Evolutionary conservation across 225 moss, liverwort and hornwort species (phyloP), one percentile per base, ranked within the genome.

Genomic region (Marchantia polymorpha): DNA sequence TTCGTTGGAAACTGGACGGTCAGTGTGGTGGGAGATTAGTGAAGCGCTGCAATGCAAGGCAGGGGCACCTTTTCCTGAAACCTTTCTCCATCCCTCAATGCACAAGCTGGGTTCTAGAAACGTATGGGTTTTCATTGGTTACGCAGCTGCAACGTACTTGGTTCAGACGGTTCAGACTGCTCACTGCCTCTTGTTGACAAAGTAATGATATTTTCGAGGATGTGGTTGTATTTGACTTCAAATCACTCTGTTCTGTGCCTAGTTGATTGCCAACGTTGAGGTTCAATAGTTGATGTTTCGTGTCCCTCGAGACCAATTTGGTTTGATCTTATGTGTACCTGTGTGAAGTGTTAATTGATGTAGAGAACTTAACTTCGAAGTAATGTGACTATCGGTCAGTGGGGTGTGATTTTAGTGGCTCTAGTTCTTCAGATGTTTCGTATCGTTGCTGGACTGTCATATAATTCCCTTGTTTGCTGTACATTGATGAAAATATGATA

Each of bases 21-120:
- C 25, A 25, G 23, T 25, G 23, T 12, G 5, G 10, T 74, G 52
- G 39, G 46, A 69, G 6, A 69, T 6, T 69, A 46, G 16, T 46
- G 31, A 69, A 69, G 68, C 68, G 68, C 68, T 69, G 68, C 68
- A 69, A 39, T 69, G 17, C 0, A 31, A 31, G 68, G 39, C 68
- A 69, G 68, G 68, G 68, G n/a, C 68, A 69, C 68, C 68, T 69
- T 69, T 46, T 69, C 46, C 31, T 19, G 68, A 14, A 69, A 39
- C 14, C 68, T 46, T 69, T 31, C 19, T 46, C 39, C 8, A 19
- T 46, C 31, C 14, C 30, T 69, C 26, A 64, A 11, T 25, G 23
- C 64, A 26, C 64, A 26, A 26, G 64, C 64, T 64, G 64, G 60
- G n/a, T 14, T 60, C 5, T 60, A 19, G 16, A 60, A 22, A 60